Conservation (phyloP, 306 rosid genomes). For the Prunus fruticosa region DNA sequence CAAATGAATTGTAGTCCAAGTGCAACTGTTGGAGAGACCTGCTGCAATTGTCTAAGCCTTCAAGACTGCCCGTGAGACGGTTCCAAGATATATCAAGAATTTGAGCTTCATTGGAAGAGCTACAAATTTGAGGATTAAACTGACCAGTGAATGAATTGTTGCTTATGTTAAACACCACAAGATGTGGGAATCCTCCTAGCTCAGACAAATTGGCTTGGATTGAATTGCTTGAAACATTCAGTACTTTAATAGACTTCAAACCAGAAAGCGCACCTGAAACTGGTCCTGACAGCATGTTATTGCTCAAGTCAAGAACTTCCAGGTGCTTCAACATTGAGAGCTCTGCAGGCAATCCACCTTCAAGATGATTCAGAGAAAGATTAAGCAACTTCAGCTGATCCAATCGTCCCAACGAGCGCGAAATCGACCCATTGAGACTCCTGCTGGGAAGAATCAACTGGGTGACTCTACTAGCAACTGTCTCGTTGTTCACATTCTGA, state of each 20-base stretch:
- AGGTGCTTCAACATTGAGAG: slow-evolving; percentile 53
- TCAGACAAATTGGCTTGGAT: slow-evolving; percentile 40
- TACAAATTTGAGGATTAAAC: slow-evolving; percentile 53
- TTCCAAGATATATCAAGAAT: slow-evolving; percentile 61
- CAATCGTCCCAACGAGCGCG: slow-evolving; percentile 45
- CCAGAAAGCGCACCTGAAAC: slow-evolving; percentile 46
- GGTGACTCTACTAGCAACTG: slow-evolving; percentile 48
- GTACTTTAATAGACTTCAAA: slow-evolving; percentile 45
- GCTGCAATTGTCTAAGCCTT: slow-evolving; percentile 52
- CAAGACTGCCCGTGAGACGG: slow-evolving; percentile 51
- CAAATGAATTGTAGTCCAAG: slow-evolving; percentile 48
- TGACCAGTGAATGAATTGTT: slow-evolving; percentile 64
- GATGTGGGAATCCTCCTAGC: slow-evolving; percentile 40
- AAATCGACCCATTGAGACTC: slow-evolving; percentile 61
- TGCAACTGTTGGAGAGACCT: slow-evolving; percentile 49
- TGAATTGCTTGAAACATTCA: slow-evolving; percentile 65
- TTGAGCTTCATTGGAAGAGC: slow-evolving; percentile 43
- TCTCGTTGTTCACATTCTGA: slow-evolving; percentile 32
- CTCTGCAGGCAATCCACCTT: slow-evolving; percentile 55
- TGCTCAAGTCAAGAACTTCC: slow-evolving; percentile 66
- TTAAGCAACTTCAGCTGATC: slow-evolving; percentile 52
- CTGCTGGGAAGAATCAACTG: slow-evolving; percentile 47
- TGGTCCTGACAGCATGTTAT: slow-evolving; percentile 55
- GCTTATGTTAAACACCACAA: slow-evolving; percentile 63
- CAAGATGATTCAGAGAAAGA: slow-evolving; percentile 61